Evolutionary conservation across 441 rosid species (phyloP).

Genomic region (Populus trichocarpa): DNA sequence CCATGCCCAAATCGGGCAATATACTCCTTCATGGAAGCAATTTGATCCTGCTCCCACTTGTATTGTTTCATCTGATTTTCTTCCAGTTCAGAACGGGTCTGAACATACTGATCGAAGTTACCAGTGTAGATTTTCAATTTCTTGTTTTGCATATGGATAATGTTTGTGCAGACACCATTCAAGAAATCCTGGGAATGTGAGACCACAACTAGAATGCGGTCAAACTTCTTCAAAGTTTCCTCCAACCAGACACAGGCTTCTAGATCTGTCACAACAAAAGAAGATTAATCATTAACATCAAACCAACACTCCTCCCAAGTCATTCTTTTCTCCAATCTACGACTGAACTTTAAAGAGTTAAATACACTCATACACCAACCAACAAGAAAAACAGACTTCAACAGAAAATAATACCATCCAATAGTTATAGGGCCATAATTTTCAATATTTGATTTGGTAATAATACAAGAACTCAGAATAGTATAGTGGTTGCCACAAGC

Average conservation of each 20-base stretch:
- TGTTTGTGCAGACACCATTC: constrained; percentile 96
- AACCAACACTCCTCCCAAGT: background rate
- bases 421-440: background rate
- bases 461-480: background rate
- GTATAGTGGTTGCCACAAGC: background rate
- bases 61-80: constrained; percentile 99
- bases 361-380: background rate
- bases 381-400: background rate
- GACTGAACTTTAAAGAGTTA: background rate
- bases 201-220: constrained; percentile 83
- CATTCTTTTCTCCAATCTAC: background rate
- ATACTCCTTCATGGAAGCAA: constrained; percentile 93
- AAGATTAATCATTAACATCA: background rate
- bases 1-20: constrained; percentile 99
- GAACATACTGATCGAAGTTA: constrained; percentile 88
- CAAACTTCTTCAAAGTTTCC: constrained; percentile 83
- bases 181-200: constrained; percentile 96
- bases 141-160: constrained; percentile 93
- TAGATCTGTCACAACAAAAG: constrained; percentile 49
- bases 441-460: background rate
- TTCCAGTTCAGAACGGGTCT: constrained; percentile 88
- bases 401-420: background rate
- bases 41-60: constrained; percentile 99
- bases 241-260: constrained; percentile 99
- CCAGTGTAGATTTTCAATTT: constrained; percentile 76